Percentiles rank a stretch among this genome's conserved stretches.
Evolutionary conservation across 768 basidiomycete species (phyloP).

Genomic region (Kwoniella sp.): DNA sequence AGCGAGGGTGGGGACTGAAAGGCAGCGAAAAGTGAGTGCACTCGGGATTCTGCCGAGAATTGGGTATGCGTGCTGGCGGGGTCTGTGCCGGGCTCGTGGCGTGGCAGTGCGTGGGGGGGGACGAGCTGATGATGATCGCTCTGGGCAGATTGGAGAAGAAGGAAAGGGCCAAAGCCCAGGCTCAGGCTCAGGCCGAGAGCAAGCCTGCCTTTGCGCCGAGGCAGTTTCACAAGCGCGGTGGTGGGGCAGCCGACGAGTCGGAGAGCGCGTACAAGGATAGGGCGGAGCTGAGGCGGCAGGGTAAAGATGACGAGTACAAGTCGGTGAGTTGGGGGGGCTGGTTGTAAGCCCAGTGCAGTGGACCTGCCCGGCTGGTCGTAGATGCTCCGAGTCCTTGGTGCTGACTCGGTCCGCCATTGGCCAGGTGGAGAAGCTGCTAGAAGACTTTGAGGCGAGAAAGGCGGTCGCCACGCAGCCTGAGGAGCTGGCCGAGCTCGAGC

Average conservation of each 20-base stretch:
- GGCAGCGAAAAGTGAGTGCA: conserved; percentile 11
- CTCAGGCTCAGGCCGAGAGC: too few relatives aligned
- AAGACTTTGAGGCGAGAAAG: conserved; percentile 70
- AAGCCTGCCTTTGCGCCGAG: conserved; percentile 35
- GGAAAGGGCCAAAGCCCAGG: conserved; percentile 18
- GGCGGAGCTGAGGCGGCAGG: conserved; percentile 45
- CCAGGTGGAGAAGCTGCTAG: conserved; percentile 72
- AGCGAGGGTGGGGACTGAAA: conserved; percentile 14
- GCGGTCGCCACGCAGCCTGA: conserved; percentile 49
- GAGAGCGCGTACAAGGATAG: conserved; percentile 47
- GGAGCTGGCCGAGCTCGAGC: conserved; percentile 59
- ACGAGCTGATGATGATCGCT: not conserved
- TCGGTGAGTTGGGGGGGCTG: too few relatives aligned
- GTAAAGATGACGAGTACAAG: conserved; percentile 46
- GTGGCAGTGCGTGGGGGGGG: too few relatives aligned
- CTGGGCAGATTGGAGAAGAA: conserved; percentile 8
- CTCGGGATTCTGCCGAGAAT: too few relatives aligned
- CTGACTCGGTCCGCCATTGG: conserved; percentile 1
- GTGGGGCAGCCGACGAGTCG: not conserved
- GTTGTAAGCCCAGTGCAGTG: too few relatives aligned
- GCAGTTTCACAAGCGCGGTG: conserved; percentile 31
- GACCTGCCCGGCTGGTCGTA: not conserved
- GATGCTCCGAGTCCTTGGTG: not conserved
- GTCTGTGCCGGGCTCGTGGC: too few relatives aligned
- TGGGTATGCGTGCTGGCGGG: too few relatives aligned